Conservation (phyloP, 441 rosid genomes). For the Gossypium trilobum region DNA sequence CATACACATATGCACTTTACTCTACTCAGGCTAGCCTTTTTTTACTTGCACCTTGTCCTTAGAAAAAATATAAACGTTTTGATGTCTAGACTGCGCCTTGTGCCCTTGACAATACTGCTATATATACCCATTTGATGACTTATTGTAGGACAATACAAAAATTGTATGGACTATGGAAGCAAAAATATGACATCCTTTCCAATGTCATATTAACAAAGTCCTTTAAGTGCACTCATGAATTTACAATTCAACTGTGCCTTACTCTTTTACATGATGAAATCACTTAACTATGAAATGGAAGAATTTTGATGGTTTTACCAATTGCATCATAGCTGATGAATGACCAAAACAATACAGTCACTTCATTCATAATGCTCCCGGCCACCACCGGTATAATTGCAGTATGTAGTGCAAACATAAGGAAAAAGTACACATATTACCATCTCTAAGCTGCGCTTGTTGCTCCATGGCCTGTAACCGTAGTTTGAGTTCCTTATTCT, state of each 20-base stretch:
- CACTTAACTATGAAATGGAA: background rate
- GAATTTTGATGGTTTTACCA: background rate
- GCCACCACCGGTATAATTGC: background rate
- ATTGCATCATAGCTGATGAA: background rate
- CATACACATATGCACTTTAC: too few species aligned
- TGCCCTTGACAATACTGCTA: too few species aligned
- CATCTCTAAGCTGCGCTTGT: slow-evolving; percentile 73
- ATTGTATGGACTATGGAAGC: background rate
- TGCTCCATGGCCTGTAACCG: slow-evolving; percentile 90
- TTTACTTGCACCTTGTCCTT: too few species aligned
- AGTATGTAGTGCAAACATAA: background rate
- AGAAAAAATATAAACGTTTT: too few species aligned
- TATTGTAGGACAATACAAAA: too few species aligned
- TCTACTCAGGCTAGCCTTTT: too few species aligned
- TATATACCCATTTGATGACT: background rate
- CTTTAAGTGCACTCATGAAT: too few species aligned
- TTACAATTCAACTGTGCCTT: background rate
- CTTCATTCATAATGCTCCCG: background rate
- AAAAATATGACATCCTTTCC: background rate
- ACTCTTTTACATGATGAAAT: background rate
- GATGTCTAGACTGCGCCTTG: too few species aligned
- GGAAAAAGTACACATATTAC: slow-evolving; percentile 10
- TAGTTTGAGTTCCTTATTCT: slow-evolving; percentile 84
- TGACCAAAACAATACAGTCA: background rate
- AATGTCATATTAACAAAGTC: background rate